Evolutionary conservation across 208 protist genomes (phyloP), one percentile per base, ranked within the genome.

Genomic region (Porcisia deanei): DNA sequence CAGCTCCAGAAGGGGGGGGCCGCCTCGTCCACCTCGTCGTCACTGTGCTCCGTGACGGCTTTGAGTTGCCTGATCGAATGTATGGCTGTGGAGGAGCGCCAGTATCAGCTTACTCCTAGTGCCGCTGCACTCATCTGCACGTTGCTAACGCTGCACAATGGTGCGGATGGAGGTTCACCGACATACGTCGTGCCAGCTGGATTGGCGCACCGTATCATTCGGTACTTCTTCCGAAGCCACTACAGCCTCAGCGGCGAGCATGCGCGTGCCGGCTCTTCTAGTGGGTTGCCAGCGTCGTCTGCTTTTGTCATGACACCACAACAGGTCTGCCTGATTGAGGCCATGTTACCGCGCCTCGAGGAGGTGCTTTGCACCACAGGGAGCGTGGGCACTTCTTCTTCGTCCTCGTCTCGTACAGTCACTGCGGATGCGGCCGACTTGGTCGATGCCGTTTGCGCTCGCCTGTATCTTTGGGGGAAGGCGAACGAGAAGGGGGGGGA

Each of bases 21-120:
- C n/a, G 10, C 37, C 71, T 59, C 55, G 10, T 43, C 55, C 41
- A n/a, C 34, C 30, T 45, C 63, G 34, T 61, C 53, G 52, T 59
- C 68, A 3, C 6, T 43, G 78, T 75, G 71, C 60, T 82, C 84
- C 20, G 80, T 89, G 20, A 96, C 92, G 14, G 88, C 88, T 16
- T 84, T 94, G 43, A 92, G 80, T 79, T 73, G 80, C 59, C 57
- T 96, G 43, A 83, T 96, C 53, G 92, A 96, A 80, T 77, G 82
- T 58, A 89, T 96, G 85, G 87, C 90, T 30, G 71, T 78, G 30
- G 92, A 89, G 73, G 87, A 89, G 78, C 88, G 84, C 22, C 85
- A 85, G 71, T 85, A 82, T 58, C 60, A 72, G 58, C 69, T 93
- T 30, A 90, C 87, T n/a, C 34, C 54, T 34, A 54, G 71, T 41